Base-by-base conservation (phyloP, 768 basidiomycete species). In the Russula foetens region DNA sequence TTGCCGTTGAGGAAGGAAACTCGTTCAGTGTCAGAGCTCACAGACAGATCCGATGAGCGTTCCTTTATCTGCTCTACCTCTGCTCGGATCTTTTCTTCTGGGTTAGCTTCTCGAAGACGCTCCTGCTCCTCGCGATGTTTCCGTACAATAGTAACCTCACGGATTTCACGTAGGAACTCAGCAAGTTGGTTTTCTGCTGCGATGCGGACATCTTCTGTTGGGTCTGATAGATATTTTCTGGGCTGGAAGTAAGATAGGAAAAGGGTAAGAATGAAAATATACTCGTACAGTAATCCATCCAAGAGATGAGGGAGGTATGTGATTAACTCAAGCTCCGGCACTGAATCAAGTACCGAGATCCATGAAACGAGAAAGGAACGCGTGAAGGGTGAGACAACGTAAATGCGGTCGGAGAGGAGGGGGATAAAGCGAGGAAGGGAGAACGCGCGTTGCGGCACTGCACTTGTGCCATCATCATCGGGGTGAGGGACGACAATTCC, bases 331-430 rank as follows among this genome's bases (percentile, higher is more conserved):
- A 99, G 77, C 69, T 99, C 97, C 12, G 97, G 97, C 4, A 98
- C 91, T 21, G 93, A 95, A 69, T 98, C 94, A 47, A 99, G 81
- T 4, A 97, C 90, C 45, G 83, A 91, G 60, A 98, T 91, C 97
- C 97, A 99, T 1, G 90, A 88, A 35, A 97, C 92, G n/a, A 99
- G 81, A 71, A 94, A 98, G 71, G 87, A 96, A 62, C 97, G 78
- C 0, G 97, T 96, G 71, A 96, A 94, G 0, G 97, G 96, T 70
- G 88, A 95, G 70, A 98, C 77, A 65, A 98, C 97, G 67, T 95
- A 90, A 54, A 98, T 93, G 63, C 97, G 81, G 64, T 98, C 96
- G 51, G 86, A 83, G 7, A 99, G 81, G 28, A 99, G 77, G 23
- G 97, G 97, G 47, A 99, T 93, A 70, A 98, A 98, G 64, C 90